A percentile compares a stretch with the other conserved stretches of the same genome.
These are phyloP conservation scores for Lepraria neglecta DNA, from an alignment of 495 filamentous ascomycete species.

Conservation along the genomic window DNA sequence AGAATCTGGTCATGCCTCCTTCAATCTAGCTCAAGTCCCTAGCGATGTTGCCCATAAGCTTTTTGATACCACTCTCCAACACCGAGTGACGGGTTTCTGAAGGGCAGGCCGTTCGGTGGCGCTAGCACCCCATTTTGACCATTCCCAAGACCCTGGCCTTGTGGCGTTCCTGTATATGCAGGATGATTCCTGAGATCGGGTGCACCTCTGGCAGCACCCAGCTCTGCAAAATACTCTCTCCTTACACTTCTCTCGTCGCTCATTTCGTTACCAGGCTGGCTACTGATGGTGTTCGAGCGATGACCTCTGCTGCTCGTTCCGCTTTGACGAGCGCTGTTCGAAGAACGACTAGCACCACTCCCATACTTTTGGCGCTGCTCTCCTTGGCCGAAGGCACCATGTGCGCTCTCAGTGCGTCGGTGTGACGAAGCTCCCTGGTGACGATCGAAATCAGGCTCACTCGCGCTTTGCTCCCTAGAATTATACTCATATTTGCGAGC, in stretches of 20 bases:
- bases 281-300: slow-evolving; percentile 21
- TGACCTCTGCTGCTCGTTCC: slow-evolving; percentile 16
- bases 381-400: slow-evolving; percentile 12
- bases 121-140: slow-evolving; percentile 15
- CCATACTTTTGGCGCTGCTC: slow-evolving; percentile 17
- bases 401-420: slow-evolving; percentile 19
- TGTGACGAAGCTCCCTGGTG: slow-evolving; percentile 10
- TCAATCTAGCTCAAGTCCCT: too few species aligned
- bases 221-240: slow-evolving; percentile 16
- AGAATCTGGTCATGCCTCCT: too few species aligned
- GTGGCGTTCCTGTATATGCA: slow-evolving; percentile 21
- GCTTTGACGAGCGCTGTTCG: slow-evolving; percentile 13
- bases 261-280: background rate
- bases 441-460: slow-evolving; percentile 3
- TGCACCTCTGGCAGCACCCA: slow-evolving; percentile 18
- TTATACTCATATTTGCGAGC: slow-evolving; percentile 1
- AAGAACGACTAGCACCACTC: slow-evolving; percentile 16
- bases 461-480: slow-evolving; percentile 6
- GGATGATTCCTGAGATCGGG: slow-evolving; percentile 28
- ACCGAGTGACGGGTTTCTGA: slow-evolving; percentile 11
- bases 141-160: slow-evolving; percentile 11
- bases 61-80: slow-evolving; percentile 28
- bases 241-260: slow-evolving; percentile 17
- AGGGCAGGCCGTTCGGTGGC: slow-evolving; percentile 1
- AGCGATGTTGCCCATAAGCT: slow-evolving; percentile 23